phyloP scores from a whole-genome alignment of 495 filamentous ascomycete species.

The Aspergillus indologenus region DNA sequence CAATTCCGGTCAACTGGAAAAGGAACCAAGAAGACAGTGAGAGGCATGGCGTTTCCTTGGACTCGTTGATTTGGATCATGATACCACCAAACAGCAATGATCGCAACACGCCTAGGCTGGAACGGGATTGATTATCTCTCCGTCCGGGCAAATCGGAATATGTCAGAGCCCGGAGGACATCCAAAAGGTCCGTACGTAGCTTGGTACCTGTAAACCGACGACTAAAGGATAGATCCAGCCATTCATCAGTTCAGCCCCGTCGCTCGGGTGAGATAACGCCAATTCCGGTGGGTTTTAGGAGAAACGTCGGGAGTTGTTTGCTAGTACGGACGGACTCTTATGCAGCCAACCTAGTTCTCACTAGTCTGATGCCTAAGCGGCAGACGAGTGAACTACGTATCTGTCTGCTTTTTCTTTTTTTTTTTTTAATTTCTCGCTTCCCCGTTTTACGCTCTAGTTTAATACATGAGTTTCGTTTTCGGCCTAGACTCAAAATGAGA shows the following conservation, averaged over 20 bases:
- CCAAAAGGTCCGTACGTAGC: neutral
- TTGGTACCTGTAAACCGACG: neutral
- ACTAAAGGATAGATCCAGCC: constrained; percentile 12
- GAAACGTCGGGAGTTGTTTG: neutral
- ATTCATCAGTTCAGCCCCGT: neutral
- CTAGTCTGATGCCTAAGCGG: neutral
- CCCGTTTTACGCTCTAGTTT: too few relatives aligned
- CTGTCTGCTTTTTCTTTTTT: too few relatives aligned
- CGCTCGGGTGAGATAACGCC: neutral
- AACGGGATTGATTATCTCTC: neutral
- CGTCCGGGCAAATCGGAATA: constrained; percentile 10
- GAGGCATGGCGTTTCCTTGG: too few relatives aligned
- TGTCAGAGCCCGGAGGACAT: neutral
- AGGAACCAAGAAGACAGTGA: too few relatives aligned
- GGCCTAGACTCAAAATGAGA: neutral
- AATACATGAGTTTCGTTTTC: neutral
- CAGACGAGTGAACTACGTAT: too few relatives aligned
- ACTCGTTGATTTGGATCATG: too few relatives aligned
- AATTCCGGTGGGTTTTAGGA: neutral
- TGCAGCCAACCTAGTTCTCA: neutral
- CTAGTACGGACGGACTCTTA: neutral
- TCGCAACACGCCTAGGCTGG: neutral
- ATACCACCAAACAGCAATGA: neutral
- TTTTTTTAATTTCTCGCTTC: too few relatives aligned
- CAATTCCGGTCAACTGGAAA: too few relatives aligned